Base-by-base conservation (phyloP, 2,329 filamentous ascomycete genomes). In the Clarireedia hainanense region DNA sequence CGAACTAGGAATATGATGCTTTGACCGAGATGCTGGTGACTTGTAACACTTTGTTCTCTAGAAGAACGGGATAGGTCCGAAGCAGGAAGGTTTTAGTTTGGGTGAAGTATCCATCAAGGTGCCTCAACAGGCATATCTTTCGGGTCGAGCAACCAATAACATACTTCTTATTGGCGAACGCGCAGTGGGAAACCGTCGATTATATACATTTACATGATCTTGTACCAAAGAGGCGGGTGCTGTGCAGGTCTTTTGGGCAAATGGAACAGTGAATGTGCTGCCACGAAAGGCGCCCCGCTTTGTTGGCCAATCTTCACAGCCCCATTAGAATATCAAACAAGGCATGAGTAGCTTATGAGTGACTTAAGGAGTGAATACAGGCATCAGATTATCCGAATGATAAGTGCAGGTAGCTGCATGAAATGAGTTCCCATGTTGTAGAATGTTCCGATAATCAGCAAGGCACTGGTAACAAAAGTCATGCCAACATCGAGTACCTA, bases 81-180 rank as follows among this genome's bases (percentile, higher is more conserved):
- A 51, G 39, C 12, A 26, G 43, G 20, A 17, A 54, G 39, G 20
- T 30, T 27, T 54, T 20, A 26, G 17, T 49, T n/a, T 4, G 26
- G 12, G 24, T 40, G 14, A 34, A 49, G 12, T 54, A 42, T 24
- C 52, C 45, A 54, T 34, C 52, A 54, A 49, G 34, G 52, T 54
- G 4, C 48, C 34, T 54, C 45, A 34, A 54, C 47, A 15, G 7
- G 36, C 10, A 47, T 27, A 7, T n/a, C 10, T 30, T 24, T 14
- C 51, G 10, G 34, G 43, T 12, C 27, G 23, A 17, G n/a, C 9
- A 36, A 54, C 30, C 24, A 54, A 54, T 50, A 6, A 6, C 40
- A 40, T 42, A 17, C 5, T 15, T 24, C 15, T 12, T 15, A 54
- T 54, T 42, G 17, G 20, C 14, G 14, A 54, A n/a, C 20, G 12